Evolutionary conservation across 169 alveolate species (phyloP), one percentile per base, ranked within the genome.

Genomic region (Cystoisospora suis): DNA sequence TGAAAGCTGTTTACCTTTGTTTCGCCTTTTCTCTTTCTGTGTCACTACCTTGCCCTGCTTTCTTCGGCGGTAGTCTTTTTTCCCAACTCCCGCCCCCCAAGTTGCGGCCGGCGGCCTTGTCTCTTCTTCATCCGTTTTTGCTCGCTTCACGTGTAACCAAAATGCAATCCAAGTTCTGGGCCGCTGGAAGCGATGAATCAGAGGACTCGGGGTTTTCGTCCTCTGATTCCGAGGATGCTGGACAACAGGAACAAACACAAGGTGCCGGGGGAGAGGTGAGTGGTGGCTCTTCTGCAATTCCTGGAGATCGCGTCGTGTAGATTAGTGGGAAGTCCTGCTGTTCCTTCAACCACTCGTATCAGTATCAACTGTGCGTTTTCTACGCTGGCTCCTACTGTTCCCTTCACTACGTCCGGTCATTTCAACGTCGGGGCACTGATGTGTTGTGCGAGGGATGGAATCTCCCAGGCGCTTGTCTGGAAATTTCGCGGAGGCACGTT

Each of bases 141-240:
- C 77, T 53, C 20, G 9, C 61, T 58, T 58, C 12, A 20, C 4
- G 42, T 27, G 0, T n/a, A 56, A 2, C 65, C 80, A 80, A 79
- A 58, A 89, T 89, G 93, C 93, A 89, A 56, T 81, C 90, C 65
- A 89, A 89, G 34, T 89, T 89, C 80, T 89, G 93, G 93, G 93
- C 93, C 59, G 93, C 90, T 9, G 93, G 90, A 80, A 83, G 87
- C 36, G 92, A 89, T 12, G 93, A 89, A 36, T 89, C 93, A 0
- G 93, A 89, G 34, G 79, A 81, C 44, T 65, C 89, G 40, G 79
- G 83, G n/a, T 27, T 83, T 40, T 23, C 90, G n/a, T 77, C 65
- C 20, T 40, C 90, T 3, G 56, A 40, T 46, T 56, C 77, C 90
- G 59, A 53, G 40, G 69, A 5, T 32, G 45, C 15, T 17, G 45